These are phyloP conservation scores for Eragrostis tef DNA, from an alignment of 202 grass and related monocot genomes.

Conservation along the genomic window DNA sequence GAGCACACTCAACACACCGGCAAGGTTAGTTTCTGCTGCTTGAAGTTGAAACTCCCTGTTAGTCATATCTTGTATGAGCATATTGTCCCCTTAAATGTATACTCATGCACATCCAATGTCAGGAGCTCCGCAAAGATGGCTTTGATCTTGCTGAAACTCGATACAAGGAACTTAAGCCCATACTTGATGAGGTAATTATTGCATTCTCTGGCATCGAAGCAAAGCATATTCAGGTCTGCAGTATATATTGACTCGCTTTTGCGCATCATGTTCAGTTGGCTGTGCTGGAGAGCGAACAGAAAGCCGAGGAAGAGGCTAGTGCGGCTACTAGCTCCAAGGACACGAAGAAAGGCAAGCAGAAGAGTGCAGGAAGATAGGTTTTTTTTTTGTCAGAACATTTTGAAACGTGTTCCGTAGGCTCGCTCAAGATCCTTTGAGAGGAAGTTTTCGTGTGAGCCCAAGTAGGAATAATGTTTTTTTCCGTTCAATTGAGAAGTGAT, in stretches of 20 bases:
- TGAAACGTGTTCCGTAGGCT: not conserved
- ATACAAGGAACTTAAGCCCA: slow-evolving; percentile 90
- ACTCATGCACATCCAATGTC: slow-evolving; percentile 30
- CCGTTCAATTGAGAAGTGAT: not conserved
- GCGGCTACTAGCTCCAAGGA: slow-evolving; percentile 62
- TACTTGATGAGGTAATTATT: slow-evolving; percentile 86
- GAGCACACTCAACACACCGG: slow-evolving; percentile 98
- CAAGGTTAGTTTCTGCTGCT: slow-evolving; percentile 59
- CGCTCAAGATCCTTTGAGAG: too few species aligned
- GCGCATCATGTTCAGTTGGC: slow-evolving; percentile 60
- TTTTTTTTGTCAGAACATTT: not conserved
- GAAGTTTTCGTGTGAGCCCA: too few species aligned
- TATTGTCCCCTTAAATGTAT: not conserved
- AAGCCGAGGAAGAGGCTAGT: slow-evolving; percentile 88
- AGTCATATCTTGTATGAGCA: not conserved
- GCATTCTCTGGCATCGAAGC: not conserved
- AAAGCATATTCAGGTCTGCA: not conserved
- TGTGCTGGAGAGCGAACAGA: slow-evolving; percentile 84
- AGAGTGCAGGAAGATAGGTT: slow-evolving; percentile 57
- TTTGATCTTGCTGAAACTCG: slow-evolving; percentile 89
- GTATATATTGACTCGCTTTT: not conserved
- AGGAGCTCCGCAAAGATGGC: slow-evolving; percentile 97
- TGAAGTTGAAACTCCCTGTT: slow-evolving; percentile 3
- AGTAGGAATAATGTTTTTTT: too few species aligned
- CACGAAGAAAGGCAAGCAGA: slow-evolving; percentile 69